Evolutionary conservation across 441 rosid genomes (phyloP).

Genomic region (Theobroma grandiflorum): DNA sequence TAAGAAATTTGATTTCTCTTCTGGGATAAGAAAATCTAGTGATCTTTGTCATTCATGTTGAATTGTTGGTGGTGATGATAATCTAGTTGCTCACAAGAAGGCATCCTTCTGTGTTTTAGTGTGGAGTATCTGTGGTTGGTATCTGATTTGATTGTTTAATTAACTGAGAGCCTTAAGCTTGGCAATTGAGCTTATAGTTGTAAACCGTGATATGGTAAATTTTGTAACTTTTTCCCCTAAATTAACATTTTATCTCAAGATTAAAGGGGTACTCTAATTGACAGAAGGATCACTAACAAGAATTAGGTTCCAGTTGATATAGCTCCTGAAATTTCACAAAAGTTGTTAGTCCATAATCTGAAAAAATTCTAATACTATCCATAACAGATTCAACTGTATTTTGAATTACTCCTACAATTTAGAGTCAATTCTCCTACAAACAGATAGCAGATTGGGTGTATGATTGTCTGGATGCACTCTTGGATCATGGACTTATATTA

Average conservation of each 20-base stretch:
- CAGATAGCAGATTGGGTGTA: not conserved
- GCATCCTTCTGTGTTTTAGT: not conserved
- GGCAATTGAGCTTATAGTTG: too few species aligned
- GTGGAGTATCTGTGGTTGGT: not conserved
- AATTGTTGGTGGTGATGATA: not conserved
- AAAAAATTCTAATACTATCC: not conserved
- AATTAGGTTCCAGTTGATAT: not conserved
- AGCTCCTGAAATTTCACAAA: not conserved
- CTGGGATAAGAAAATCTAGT: not conserved
- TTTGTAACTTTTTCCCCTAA: not conserved
- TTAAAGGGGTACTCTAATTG: too few species aligned
- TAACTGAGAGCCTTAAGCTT: not conserved
- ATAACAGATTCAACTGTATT: not conserved
- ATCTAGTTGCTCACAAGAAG: not conserved
- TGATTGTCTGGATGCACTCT: not conserved
- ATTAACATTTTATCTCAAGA: not conserved
- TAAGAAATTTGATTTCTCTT: slow-evolving; percentile 3
- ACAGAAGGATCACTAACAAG: not conserved
- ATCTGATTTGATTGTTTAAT: not conserved
- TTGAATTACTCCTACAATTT: not conserved
- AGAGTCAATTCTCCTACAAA: not conserved
- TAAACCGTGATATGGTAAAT: not conserved
- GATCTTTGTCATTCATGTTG: not conserved
- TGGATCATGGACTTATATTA: not conserved
- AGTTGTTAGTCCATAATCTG: not conserved